A percentile compares a stretch with the other conserved stretches of the same genome.
Evolutionary conservation across 257 asterid species (phyloP).

Genomic region (Capsicum pubescens): DNA sequence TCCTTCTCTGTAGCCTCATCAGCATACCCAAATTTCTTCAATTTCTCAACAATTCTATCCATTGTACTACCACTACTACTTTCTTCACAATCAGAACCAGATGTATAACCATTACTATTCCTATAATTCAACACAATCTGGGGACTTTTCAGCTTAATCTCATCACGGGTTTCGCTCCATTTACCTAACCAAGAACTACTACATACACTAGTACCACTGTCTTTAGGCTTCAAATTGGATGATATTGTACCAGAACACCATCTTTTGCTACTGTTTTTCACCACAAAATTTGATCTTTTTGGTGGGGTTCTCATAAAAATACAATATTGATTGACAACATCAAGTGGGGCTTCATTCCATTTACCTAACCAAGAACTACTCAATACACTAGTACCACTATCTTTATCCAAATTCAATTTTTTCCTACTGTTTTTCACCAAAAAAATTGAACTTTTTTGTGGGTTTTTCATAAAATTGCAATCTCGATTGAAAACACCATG

Average conservation of each 20-base stretch:
- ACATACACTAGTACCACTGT: slow-evolving; percentile 38
- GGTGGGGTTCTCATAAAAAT: slow-evolving; percentile 42
- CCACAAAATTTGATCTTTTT: slow-evolving; percentile 47
- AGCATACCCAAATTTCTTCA: slow-evolving; percentile 83
- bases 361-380: slow-evolving; percentile 72
- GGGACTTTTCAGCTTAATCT: slow-evolving; percentile 48
- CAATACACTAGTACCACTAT: slow-evolving; percentile 38
- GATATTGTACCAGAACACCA: slow-evolving; percentile 34
- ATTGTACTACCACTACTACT: slow-evolving; percentile 80
- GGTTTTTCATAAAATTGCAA: slow-evolving; percentile 40
- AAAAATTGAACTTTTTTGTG: slow-evolving; percentile 47
- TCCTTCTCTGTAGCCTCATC: slow-evolving; percentile 62
- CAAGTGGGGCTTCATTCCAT: slow-evolving; percentile 55
- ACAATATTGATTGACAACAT: slow-evolving; percentile 38
- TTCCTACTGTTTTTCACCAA: slow-evolving; percentile 38
- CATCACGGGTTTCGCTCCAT: slow-evolving; percentile 57
- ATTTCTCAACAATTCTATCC: slow-evolving; percentile 88
- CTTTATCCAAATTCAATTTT: slow-evolving; percentile 36
- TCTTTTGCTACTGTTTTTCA: slow-evolving; percentile 33
- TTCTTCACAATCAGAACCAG: slow-evolving; percentile 76
- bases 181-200: slow-evolving; percentile 73
- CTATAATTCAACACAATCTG: slow-evolving; percentile 58
- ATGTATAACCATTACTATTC: slow-evolving; percentile 56
- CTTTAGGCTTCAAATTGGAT: slow-evolving; percentile 31
- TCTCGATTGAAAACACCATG: slow-evolving; percentile 37